Evolutionary conservation across 352 stramenopile genomes (phyloP).

Genomic region (Phytophthora cactorum): DNA sequence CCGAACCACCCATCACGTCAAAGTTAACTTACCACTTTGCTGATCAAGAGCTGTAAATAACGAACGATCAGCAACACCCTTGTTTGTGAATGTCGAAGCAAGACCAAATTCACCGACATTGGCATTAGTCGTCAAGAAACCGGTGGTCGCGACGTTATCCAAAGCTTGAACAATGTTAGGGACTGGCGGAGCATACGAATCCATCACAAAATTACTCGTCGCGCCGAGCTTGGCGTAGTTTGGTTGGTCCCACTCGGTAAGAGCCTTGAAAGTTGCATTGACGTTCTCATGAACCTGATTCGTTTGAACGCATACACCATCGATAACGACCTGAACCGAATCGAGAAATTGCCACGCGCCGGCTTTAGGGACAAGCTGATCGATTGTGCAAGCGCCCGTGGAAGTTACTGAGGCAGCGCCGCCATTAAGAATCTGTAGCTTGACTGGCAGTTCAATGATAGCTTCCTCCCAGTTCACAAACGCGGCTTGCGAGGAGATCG

Average conservation of each 20-base stretch:
- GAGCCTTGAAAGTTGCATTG: constrained; percentile 16
- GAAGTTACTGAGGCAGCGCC: no score
- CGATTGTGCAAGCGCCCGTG: not conserved
- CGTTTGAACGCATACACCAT: not conserved
- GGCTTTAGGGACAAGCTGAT: constrained; percentile 2
- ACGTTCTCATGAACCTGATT: constrained; percentile 7
- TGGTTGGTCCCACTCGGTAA: constrained; percentile 14
- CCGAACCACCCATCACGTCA: not conserved
- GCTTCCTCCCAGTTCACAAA: constrained; percentile 2
- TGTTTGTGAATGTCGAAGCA: not conserved
- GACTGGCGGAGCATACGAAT: not conserved
- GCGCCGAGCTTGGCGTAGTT: no score
- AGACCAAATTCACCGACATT: constrained; percentile 5
- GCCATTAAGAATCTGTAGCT: not conserved
- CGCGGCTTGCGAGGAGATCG: constrained; percentile 3
- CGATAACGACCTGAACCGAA: not conserved
- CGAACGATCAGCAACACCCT: not conserved
- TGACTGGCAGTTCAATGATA: constrained; percentile 2
- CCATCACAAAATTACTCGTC: no score
- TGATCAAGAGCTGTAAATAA: constrained; percentile 3
- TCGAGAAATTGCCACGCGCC: not conserved
- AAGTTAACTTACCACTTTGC: not conserved
- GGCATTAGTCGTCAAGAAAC: not conserved
- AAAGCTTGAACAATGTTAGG: no score
- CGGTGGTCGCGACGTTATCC: not conserved